Conservation (phyloP, 2,329 filamentous ascomycete species). For the Claviceps citrina region DNA sequence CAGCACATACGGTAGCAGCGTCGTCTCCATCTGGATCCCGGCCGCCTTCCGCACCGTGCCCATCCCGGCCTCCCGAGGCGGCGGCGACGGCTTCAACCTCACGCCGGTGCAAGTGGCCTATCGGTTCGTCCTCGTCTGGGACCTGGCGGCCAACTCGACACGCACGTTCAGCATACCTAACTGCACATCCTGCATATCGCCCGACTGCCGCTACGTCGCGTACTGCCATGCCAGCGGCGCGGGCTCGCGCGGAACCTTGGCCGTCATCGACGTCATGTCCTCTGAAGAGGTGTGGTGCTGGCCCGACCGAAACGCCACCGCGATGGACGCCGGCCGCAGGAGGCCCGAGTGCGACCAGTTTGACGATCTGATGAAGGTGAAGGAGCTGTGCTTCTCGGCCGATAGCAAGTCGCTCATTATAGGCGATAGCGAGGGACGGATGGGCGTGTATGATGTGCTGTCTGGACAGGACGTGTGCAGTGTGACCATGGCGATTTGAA, state of each 20-base stretch:
- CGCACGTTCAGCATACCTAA: conserved; percentile 25
- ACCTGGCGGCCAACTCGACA: conserved; percentile 22
- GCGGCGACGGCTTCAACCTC: conserved; percentile 19
- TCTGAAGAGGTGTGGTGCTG: conserved; percentile 24
- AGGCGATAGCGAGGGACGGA: conserved; percentile 19
- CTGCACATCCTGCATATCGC: conserved; percentile 22
- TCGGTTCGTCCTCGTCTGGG: conserved; percentile 25
- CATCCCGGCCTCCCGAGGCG: conserved; percentile 12
- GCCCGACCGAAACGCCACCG: conserved; percentile 18
- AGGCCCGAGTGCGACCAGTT: conserved; percentile 17
- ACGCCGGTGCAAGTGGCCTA: conserved; percentile 17
- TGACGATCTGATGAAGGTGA: conserved; percentile 19
- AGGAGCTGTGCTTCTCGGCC: conserved; percentile 23
- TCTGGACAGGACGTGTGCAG: conserved; percentile 1
- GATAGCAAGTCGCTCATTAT: conserved; percentile 23
- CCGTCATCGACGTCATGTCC: conserved; percentile 23
- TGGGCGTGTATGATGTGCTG: conserved; percentile 22
- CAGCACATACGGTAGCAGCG: conserved; percentile 22
- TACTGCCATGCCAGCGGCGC: conserved; percentile 23
- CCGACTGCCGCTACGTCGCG: conserved; percentile 25
- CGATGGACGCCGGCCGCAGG: conserved; percentile 10
- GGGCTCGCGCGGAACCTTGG: conserved; percentile 19
- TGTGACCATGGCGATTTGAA: neutral
- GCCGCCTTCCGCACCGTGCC: conserved; percentile 21
- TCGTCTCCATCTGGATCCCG: conserved; percentile 27